Conservation (phyloP, 495 filamentous ascomycete species). For the Daldinia grandis region DNA sequence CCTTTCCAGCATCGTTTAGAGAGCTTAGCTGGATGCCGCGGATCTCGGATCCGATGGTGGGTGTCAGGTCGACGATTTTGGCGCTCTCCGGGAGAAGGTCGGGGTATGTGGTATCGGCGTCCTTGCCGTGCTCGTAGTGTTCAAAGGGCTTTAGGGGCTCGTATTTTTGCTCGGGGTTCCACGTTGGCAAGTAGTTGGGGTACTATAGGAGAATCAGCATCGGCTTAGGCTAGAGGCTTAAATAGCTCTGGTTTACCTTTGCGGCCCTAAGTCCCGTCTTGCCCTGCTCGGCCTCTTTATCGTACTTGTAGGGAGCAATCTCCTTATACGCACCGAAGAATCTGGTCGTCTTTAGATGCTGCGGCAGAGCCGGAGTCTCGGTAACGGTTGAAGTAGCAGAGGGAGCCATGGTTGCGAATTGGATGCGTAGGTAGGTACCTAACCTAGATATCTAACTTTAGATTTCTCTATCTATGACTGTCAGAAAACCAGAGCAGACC, state of each 20-base stretch:
- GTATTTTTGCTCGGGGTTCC: constrained; percentile 69
- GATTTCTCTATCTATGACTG: constrained; percentile 4
- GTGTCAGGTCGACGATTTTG: constrained; percentile 67
- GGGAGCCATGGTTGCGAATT: constrained; percentile 60
- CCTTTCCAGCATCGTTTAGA: constrained; percentile 72
- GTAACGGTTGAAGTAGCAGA: constrained; percentile 59
- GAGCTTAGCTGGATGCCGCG: constrained; percentile 77
- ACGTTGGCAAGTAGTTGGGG: constrained; percentile 79
- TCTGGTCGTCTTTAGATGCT: constrained; percentile 51
- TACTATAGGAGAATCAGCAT: constrained; percentile 55
- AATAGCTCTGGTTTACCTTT: constrained; percentile 42
- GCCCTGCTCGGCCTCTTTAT: constrained; percentile 57
- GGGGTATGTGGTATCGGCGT: constrained; percentile 71
- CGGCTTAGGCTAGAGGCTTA: neutral
- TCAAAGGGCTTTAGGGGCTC: constrained; percentile 71
- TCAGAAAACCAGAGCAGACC: neutral
- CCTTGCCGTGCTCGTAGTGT: constrained; percentile 76
- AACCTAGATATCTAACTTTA: neutral
- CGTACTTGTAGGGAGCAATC: constrained; percentile 61
- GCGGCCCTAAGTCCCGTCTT: constrained; percentile 57
- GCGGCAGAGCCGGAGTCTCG: constrained; percentile 45
- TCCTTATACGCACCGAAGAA: constrained; percentile 69
- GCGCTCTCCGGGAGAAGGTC: constrained; percentile 68
- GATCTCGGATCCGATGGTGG: constrained; percentile 79
- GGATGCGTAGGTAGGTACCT: neutral